Percentiles rank a stretch among this genome's conserved stretches.
Conservation (phyloP, 768 basidiomycete species). For the Neoboletus brunneissimus region DNA sequence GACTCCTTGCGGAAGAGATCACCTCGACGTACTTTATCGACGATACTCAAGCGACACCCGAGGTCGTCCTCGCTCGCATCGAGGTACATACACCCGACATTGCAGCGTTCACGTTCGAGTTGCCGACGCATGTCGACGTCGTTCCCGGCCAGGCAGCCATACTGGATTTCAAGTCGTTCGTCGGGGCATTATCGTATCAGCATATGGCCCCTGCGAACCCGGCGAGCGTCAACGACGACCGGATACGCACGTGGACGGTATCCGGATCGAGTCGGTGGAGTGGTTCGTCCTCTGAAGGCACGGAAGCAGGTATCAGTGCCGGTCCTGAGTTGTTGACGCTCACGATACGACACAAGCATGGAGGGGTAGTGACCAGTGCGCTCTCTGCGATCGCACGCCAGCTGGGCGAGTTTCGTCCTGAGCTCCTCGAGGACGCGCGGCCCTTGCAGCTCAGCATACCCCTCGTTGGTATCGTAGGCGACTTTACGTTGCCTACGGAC, state of each 20-base stretch:
- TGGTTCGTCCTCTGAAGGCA: neutral
- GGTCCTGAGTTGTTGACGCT: constrained; percentile 34
- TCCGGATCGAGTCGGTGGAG: constrained; percentile 34
- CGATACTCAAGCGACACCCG: constrained; percentile 20
- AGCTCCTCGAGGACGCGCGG: constrained; percentile 39
- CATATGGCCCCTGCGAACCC: constrained; percentile 55
- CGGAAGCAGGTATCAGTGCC: neutral
- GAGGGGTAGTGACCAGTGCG: constrained; percentile 52
- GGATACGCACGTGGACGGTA: constrained; percentile 65
- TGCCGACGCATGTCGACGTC: constrained; percentile 34
- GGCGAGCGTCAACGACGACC: constrained; percentile 57
- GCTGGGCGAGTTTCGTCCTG: constrained; percentile 39
- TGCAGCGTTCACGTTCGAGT: constrained; percentile 54
- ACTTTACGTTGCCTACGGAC: constrained; percentile 40
- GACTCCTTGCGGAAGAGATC: constrained; percentile 50
- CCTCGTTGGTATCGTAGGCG: constrained; percentile 52
- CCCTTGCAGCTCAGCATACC: constrained; percentile 40
- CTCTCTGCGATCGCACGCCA: constrained; percentile 50
- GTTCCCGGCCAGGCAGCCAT: constrained; percentile 52
- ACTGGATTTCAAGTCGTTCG: constrained; percentile 50
- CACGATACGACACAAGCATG: constrained; percentile 57
- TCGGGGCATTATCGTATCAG: constrained; percentile 47
- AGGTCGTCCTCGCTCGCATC: constrained; percentile 35
- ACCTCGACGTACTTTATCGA: constrained; percentile 30
- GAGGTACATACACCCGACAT: constrained; percentile 45